Percentiles rank a stretch among this genome's conserved stretches.
These are phyloP conservation scores for Halophytophthora polymorphica DNA, from an alignment of 352 stramenopile genomes.

Conservation along the genomic window DNA sequence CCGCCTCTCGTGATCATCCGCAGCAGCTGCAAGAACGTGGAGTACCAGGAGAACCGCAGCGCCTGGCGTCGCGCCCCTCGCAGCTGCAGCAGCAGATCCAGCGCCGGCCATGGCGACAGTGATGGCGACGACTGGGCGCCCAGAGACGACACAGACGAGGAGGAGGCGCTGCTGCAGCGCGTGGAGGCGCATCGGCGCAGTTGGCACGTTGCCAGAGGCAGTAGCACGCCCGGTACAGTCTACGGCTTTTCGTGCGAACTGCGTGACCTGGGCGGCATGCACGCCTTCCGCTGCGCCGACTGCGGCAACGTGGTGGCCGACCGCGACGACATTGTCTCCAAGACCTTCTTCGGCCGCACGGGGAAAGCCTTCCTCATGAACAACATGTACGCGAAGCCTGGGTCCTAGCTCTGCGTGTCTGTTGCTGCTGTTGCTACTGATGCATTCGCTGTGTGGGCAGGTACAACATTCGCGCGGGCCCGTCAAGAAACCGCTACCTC, in stretches of 20 bases:
- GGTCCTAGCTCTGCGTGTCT: background rate
- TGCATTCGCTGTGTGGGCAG: slow-evolving; percentile 22
- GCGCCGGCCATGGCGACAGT: slow-evolving; percentile 11
- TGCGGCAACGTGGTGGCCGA: slow-evolving; percentile 65
- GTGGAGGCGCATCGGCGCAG: slow-evolving; percentile 15
- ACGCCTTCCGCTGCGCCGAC: slow-evolving; percentile 55
- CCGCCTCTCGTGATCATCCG: slow-evolving; percentile 74
- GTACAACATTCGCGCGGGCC: slow-evolving; percentile 65
- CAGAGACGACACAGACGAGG: slow-evolving; percentile 17
- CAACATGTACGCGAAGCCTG: slow-evolving; percentile 49
- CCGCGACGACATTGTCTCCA: slow-evolving; percentile 69
- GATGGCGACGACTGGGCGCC: slow-evolving; percentile 17
- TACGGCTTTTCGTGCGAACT: slow-evolving; percentile 45
- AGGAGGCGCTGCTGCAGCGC: slow-evolving; percentile 20
- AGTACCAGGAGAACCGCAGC: slow-evolving; percentile 58
- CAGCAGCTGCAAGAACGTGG: slow-evolving; percentile 51
- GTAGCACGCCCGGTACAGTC: slow-evolving; percentile 14
- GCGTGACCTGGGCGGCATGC: slow-evolving; percentile 43
- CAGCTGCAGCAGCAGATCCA: slow-evolving; percentile 10
- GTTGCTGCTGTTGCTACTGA: background rate
- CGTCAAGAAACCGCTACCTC: slow-evolving; percentile 62
- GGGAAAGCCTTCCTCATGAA: slow-evolving; percentile 79
- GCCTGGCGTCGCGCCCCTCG: slow-evolving; percentile 33
- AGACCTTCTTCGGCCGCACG: slow-evolving; percentile 74
- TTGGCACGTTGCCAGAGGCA: slow-evolving; percentile 8